Base-by-base conservation (phyloP, 2,329 filamentous ascomycete species). In the Epichloe scottii region DNA sequence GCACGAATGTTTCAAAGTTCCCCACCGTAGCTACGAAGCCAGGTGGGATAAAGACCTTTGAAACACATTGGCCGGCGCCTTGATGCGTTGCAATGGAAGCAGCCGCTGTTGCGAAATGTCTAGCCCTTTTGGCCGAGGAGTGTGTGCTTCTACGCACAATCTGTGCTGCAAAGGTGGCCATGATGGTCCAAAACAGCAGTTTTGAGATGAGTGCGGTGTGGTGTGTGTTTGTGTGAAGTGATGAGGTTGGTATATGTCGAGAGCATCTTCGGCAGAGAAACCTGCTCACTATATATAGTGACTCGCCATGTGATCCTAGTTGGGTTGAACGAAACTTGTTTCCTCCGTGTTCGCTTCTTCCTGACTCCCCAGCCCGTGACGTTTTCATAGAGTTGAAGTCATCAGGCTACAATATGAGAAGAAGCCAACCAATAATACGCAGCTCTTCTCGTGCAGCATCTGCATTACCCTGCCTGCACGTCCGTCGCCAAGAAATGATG, bases 1-100 rank as follows among this genome's bases (percentile, higher is more conserved):
- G 58, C n/a, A 58, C 55, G 49, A 74, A 74, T 1, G 71, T 73
- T 51, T 70, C 60, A 6, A 74, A 62, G 3, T 61, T 52, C 12
- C 57, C 60, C 30, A 62, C 48, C 2, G 41, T 49, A 34, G 61
- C 61, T 7, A 34, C 50, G 49, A 58, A 62, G 3, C 61, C 63
- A 6, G 62, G 62, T 1, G 63, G 63, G 53, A 64, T 58, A 3
- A 57, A 55, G 19, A 48, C 15, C 30, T 2, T 37, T 40, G 42
- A 10, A 38, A 14, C 12, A 17, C 6, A 30, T 26, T n/a, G 42
- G 14, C 46, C n/a, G 10, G 44, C n/a, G 8, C 30, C 26, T 10
- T 21, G 23, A 39, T 15, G 39, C 15, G 47, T 37, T 8, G 17
- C 38, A 19, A 23, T n/a, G 11, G 52, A 33, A 39, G 17, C 35